Percentiles rank a stretch among this genome's conserved stretches.
These are phyloP conservation scores for Colletotrichum navitas DNA, from an alignment of 2,329 filamentous ascomycete species.

Conservation along the genomic window DNA sequence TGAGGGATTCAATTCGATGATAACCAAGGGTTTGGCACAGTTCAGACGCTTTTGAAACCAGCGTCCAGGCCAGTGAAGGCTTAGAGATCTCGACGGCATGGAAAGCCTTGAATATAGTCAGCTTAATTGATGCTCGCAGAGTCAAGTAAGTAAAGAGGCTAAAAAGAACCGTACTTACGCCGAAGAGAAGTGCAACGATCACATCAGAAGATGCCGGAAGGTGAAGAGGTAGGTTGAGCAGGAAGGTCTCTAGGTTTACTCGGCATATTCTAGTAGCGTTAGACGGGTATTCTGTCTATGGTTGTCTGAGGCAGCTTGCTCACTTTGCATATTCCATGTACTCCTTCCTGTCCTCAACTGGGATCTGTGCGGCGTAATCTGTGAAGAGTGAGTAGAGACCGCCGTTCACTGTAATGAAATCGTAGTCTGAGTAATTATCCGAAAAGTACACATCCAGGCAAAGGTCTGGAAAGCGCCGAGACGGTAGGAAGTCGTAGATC, in stretches of 20 bases:
- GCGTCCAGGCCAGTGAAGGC: conserved; percentile 49
- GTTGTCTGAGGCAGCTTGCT: background rate
- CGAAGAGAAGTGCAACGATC: conserved; percentile 44
- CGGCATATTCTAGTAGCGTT: conserved; percentile 43
- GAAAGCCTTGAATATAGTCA: conserved; percentile 44
- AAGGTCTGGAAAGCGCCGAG: conserved; percentile 50
- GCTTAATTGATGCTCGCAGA: background rate
- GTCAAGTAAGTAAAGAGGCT: accelerated
- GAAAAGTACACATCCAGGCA: conserved; percentile 53
- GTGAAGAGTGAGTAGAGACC: conserved; percentile 45
- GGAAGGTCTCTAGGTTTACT: conserved; percentile 49
- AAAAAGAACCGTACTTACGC: conserved; percentile 31
- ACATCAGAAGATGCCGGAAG: conserved; percentile 48
- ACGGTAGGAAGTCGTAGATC: conserved; percentile 49
- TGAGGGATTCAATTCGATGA: conserved; percentile 45
- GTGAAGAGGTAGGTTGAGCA: conserved; percentile 50
- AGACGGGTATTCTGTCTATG: too few species aligned
- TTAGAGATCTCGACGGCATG: conserved; percentile 51
- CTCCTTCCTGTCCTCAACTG: conserved; percentile 44
- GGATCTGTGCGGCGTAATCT: conserved; percentile 38
- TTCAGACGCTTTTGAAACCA: conserved; percentile 50
- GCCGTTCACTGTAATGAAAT: conserved; percentile 51
- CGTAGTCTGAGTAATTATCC: conserved; percentile 49
- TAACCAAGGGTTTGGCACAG: conserved; percentile 51
- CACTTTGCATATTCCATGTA: conserved; percentile 44